phyloP scores from a whole-genome alignment of 306 rosid species.

The Cucurbita pepo region DNA sequence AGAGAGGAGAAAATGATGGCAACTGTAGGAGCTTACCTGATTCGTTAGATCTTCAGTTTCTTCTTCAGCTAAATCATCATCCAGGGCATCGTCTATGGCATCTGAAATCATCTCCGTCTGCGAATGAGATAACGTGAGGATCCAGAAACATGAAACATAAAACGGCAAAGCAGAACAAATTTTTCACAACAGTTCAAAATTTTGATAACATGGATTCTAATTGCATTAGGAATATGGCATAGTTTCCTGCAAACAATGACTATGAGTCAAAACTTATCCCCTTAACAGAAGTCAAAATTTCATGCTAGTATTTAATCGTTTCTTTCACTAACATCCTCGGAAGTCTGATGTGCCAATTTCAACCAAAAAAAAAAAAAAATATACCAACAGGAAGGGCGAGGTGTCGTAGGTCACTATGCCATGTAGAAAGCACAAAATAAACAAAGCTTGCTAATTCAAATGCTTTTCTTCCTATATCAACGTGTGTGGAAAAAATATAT shows the following conservation, averaged over 20 bases:
- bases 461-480: neutral
- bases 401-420: neutral
- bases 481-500: neutral
- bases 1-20: slow-evolving; percentile 1
- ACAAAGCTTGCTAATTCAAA: neutral
- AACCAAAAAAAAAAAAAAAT: neutral
- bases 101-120: slow-evolving; percentile 99
- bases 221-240: neutral
- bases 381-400: neutral
- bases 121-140: slow-evolving; percentile 16
- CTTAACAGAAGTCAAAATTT: neutral
- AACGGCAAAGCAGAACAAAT: neutral
- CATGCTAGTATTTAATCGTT: neutral
- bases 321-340: neutral
- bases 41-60: slow-evolving; percentile 91
- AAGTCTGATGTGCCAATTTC: neutral
- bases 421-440: neutral
- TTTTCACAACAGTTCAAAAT: neutral
- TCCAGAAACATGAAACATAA: slow-evolving; percentile 7
- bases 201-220: neutral
- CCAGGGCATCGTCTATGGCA: slow-evolving; percentile 83
- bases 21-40: slow-evolving; percentile 38
- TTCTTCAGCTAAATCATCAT: slow-evolving; percentile 91
- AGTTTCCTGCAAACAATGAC: neutral
- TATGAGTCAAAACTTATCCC: neutral